These are phyloP conservation scores for Vitis cinerea DNA, from an alignment of 164 flowering plant species.

Conservation along the genomic window DNA sequence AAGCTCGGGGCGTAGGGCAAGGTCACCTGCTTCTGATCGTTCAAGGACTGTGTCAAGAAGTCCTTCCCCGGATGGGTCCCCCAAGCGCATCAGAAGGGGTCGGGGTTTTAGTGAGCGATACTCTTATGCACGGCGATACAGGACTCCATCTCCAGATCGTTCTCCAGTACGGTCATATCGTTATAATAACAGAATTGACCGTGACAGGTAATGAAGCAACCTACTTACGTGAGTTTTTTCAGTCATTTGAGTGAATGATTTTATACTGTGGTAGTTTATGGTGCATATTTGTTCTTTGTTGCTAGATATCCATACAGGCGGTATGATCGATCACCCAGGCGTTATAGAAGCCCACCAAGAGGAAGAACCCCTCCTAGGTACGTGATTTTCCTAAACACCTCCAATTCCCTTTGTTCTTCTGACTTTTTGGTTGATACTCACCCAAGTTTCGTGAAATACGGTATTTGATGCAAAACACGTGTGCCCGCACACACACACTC, in stretches of 20 bases:
- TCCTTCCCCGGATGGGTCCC: conserved; percentile 77
- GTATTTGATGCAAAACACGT: too few species aligned
- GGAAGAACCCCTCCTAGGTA: conserved; percentile 91
- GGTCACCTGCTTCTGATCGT: conserved; percentile 60
- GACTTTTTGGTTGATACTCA: too few species aligned
- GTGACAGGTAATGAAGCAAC: conserved; percentile 54
- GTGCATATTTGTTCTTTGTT: background rate
- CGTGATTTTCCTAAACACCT: conserved; percentile 3
- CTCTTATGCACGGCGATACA: conserved; percentile 84
- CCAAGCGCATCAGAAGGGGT: conserved; percentile 91
- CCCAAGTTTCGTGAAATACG: too few species aligned
- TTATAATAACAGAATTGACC: conserved; percentile 66
- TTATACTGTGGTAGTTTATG: background rate
- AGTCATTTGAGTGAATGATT: background rate
- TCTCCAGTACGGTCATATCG: conserved; percentile 81
- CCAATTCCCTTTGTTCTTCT: too few species aligned
- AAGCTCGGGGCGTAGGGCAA: conserved; percentile 55
- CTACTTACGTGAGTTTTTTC: background rate
- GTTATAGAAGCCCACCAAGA: conserved; percentile 80
- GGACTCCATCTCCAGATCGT: conserved; percentile 91
- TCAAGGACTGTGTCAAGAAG: conserved; percentile 81
- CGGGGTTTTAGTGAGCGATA: conserved; percentile 91
- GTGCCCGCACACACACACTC: too few species aligned
- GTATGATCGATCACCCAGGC: conserved; percentile 81
- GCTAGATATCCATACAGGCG: conserved; percentile 71